Conservation (phyloP, 495 filamentous ascomycete genomes). For the Talaromyces stipitatus region DNA sequence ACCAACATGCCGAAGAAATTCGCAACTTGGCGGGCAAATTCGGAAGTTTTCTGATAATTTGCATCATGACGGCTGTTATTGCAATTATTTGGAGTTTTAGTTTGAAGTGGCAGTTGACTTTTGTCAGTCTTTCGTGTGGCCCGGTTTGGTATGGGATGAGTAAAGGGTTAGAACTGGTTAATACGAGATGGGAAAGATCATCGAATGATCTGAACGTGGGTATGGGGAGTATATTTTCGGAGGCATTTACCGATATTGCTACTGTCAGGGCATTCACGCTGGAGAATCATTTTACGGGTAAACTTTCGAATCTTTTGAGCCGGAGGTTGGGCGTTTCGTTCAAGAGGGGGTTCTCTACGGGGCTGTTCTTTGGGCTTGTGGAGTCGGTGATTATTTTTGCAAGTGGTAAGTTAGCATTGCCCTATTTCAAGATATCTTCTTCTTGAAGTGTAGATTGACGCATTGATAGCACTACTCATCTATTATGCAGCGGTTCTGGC, state of each 20-base stretch:
- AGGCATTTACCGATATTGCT: constrained; percentile 75
- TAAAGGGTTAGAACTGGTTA: constrained; percentile 51
- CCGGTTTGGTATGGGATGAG: constrained; percentile 64
- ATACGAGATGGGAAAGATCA: constrained; percentile 61
- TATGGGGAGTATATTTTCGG: constrained; percentile 55
- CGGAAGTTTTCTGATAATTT: constrained; percentile 58
- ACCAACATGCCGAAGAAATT: constrained; percentile 84
- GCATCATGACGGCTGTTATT: constrained; percentile 53
- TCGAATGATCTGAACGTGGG: constrained; percentile 52
- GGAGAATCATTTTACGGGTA: constrained; percentile 64
- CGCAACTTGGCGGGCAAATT: constrained; percentile 74
- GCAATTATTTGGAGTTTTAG: constrained; percentile 67
- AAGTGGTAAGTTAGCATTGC: constrained; percentile 35
- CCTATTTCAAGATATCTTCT: neutral
- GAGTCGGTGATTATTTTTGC: constrained; percentile 64
- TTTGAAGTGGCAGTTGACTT: constrained; percentile 73
- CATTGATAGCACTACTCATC: constrained; percentile 59
- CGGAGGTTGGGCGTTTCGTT: constrained; percentile 48
- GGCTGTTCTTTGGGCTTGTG: constrained; percentile 67
- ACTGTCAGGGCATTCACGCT: constrained; percentile 74
- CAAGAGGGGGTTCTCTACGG: constrained; percentile 53
- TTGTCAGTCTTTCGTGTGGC: constrained; percentile 61
- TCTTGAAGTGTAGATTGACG: neutral
- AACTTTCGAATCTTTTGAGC: constrained; percentile 45
- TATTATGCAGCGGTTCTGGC: constrained; percentile 70